These are phyloP conservation scores for Rhizopus delemar DNA, from an alignment of 371 early-diverging fungal species.

Conservation along the genomic window DNA sequence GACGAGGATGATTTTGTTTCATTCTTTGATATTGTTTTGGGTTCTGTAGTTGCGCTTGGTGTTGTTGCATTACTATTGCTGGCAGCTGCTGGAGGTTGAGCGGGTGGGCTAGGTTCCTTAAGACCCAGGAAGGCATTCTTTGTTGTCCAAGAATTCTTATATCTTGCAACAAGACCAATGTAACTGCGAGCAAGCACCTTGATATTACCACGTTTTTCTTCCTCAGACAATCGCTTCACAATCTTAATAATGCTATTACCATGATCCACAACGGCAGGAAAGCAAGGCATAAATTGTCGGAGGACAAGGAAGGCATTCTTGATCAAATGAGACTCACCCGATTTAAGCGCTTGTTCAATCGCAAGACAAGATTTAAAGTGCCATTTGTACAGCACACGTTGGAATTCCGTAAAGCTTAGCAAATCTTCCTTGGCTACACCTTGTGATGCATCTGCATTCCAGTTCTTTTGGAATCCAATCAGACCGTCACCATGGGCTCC, in stretches of 20 bases:
- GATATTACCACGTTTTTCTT: conserved; percentile 40
- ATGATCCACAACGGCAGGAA: conserved; percentile 60
- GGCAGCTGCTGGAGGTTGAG: neutral
- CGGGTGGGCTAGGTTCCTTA: conserved; percentile 18
- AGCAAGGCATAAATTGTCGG: conserved; percentile 62
- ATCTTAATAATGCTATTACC: conserved; percentile 48
- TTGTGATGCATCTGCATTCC: conserved; percentile 46
- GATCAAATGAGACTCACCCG: conserved; percentile 69
- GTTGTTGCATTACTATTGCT: no score
- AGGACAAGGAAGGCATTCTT: conserved; percentile 76
- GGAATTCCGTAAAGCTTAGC: conserved; percentile 68
- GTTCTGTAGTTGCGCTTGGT: neutral
- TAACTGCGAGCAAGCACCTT: conserved; percentile 48
- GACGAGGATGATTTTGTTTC: neutral
- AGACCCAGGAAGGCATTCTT: conserved; percentile 36
- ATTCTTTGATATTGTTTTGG: neutral
- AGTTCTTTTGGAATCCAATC: conserved; percentile 77
- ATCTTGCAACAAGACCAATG: conserved; percentile 35
- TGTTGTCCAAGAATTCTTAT: conserved; percentile 33
- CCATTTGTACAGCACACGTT: conserved; percentile 78
- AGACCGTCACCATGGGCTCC: conserved; percentile 62
- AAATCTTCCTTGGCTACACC: conserved; percentile 54
- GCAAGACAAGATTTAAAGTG: conserved; percentile 59
- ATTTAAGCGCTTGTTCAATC: conserved; percentile 57
- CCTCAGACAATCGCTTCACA: conserved; percentile 32